A percentile compares a stretch with the other conserved stretches of the same genome.
phyloP scores from a whole-genome alignment of 2,329 filamentous ascomycete species.

The Aspergillus niger region DNA sequence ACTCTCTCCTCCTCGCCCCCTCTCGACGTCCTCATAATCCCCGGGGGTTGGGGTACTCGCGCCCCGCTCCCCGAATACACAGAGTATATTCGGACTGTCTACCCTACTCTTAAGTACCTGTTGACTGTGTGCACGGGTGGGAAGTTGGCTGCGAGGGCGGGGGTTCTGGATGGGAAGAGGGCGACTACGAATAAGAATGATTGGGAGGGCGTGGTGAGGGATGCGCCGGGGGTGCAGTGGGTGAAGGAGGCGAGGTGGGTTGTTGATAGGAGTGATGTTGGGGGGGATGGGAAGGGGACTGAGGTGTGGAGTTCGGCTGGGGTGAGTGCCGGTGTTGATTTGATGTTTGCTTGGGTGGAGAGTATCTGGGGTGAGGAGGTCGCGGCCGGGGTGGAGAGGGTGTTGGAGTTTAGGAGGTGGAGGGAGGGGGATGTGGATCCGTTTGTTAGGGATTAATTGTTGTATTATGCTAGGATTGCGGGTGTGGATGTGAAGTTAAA shows the following conservation, averaged over 20 bases:
- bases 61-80: slow-evolving; percentile 5
- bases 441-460: not conserved
- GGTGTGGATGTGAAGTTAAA: not conserved
- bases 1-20: not conserved
- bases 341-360: not conserved
- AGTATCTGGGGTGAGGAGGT: not conserved
- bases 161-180: slow-evolving; percentile 8
- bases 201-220: not conserved
- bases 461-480: not conserved
- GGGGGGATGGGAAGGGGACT: too few relatives aligned
- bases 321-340: not conserved
- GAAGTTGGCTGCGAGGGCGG: slow-evolving; percentile 2
- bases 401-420: not conserved
- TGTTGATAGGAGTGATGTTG: not conserved
- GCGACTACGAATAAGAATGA: slow-evolving; percentile 15
- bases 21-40: slow-evolving; percentile 7
- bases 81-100: not conserved
- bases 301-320: slow-evolving; percentile 5
- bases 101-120: not conserved
- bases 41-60: slow-evolving; percentile 8
- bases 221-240: slow-evolving; percentile 3
- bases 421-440: not conserved
- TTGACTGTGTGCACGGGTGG: slow-evolving; percentile 6
- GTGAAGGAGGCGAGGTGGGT: slow-evolving; percentile 13
- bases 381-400: not conserved